These are phyloP conservation scores for Aspergillus nidulans DNA, from an alignment of 495 filamentous ascomycete species.

Conservation along the genomic window DNA sequence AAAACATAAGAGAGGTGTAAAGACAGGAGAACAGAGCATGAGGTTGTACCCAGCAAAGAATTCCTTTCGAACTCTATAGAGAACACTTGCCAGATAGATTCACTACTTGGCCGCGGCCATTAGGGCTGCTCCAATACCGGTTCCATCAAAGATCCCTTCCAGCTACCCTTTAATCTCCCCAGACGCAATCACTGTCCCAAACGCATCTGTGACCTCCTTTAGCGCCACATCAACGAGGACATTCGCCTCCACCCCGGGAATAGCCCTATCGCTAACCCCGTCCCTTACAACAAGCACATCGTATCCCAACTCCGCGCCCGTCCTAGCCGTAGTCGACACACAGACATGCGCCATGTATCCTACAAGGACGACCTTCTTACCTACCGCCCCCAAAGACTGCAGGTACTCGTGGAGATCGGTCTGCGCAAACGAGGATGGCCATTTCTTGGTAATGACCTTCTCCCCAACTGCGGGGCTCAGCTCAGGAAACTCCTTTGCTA, in stretches of 20 bases:
- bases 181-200: slow-evolving; percentile 41
- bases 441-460: slow-evolving; percentile 44
- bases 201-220: slow-evolving; percentile 44
- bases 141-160: no score
- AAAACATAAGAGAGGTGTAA: no score
- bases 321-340: slow-evolving; percentile 54
- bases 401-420: slow-evolving; percentile 43
- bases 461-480: slow-evolving; percentile 42
- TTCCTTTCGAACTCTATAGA: no score
- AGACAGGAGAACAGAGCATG: no score
- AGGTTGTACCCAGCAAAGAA: no score
- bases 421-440: slow-evolving; percentile 44
- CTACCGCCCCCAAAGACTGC: slow-evolving; percentile 24
- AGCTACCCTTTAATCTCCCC: slow-evolving; percentile 22
- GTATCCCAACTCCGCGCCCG: slow-evolving; percentile 52
- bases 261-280: slow-evolving; percentile 56
- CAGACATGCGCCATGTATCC: slow-evolving; percentile 62
- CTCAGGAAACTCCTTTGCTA: slow-evolving; percentile 52
- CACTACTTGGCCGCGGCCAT: no score
- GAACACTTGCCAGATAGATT: no score
- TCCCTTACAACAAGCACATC: slow-evolving; percentile 53
- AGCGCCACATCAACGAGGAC: slow-evolving; percentile 35
- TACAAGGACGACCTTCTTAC: slow-evolving; percentile 47
- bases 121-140: no score
- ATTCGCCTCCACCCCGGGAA: slow-evolving; percentile 45